These are phyloP conservation scores for Scedosporium boydii DNA, from an alignment of 2,329 filamentous ascomycete species.

Conservation along the genomic window DNA sequence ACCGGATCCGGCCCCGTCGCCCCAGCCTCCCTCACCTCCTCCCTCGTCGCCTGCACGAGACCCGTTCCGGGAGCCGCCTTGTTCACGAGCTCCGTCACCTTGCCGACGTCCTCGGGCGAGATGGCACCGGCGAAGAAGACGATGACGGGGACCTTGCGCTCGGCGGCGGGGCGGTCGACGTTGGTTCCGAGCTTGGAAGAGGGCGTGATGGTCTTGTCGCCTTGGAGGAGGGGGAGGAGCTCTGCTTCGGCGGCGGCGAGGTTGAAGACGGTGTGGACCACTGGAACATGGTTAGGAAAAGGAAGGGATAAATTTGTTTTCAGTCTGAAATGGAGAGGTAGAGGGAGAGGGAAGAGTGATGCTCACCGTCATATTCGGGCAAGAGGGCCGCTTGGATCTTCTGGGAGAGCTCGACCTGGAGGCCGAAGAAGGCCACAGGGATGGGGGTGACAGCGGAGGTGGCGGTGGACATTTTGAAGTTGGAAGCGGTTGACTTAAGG, in stretches of 20 bases:
- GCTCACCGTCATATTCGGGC: slow-evolving; percentile 10
- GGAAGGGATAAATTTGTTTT: neutral
- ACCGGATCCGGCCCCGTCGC: slow-evolving; percentile 2
- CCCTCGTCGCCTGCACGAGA: neutral
- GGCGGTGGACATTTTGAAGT: slow-evolving; percentile 3
- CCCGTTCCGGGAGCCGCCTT: neutral
- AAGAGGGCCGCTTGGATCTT: slow-evolving; percentile 5
- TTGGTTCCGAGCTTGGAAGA: slow-evolving; percentile 8
- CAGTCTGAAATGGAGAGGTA: neutral
- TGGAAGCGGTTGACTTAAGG: neutral
- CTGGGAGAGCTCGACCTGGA: slow-evolving; percentile 6
- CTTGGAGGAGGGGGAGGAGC: slow-evolving; percentile 6
- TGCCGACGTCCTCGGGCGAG: neutral
- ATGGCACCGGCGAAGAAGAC: slow-evolving; percentile 5
- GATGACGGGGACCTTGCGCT: neutral
- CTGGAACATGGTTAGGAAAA: neutral
- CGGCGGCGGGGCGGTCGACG: neutral
- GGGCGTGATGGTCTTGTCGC: neutral
- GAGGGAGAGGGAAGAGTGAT: neutral
- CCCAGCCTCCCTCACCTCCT: slow-evolving; percentile 4
- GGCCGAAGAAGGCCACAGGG: slow-evolving; percentile 9
- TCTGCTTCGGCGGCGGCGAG: slow-evolving; percentile 5
- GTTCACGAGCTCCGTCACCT: slow-evolving; percentile 6
- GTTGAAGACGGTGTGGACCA: slow-evolving; percentile 7
- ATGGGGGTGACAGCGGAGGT: neutral